Evolutionary conservation across 768 basidiomycete species (phyloP), one percentile per base, ranked within the genome.

Genomic region (Russula sp.): DNA sequence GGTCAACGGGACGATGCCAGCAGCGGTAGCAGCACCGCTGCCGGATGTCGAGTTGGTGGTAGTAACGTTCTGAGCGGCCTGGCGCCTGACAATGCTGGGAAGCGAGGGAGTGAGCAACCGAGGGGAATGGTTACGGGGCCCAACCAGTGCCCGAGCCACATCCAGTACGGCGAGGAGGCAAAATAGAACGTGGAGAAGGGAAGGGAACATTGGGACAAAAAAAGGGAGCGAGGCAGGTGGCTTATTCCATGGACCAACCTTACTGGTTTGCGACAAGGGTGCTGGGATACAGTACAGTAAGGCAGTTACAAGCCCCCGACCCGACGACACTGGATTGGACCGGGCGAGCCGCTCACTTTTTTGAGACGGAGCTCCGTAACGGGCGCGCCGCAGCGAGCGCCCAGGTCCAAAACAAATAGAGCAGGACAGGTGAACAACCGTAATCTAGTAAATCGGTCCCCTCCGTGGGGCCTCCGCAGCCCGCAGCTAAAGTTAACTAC

Each of bases 11-110:
- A 66, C 57, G 5, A 62, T 63, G 8, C 22, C 31, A 16, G 64
- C 58, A 20, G 32, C 1, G 0, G 62, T 44, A 10, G 18, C 13
- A 3, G 61, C 48, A 31, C 2, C 22, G n/a, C 37, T 59, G 54
- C 20, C 48, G 16, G 57, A 48, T 27, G 64, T 65, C 52, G 50
- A 35, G 34, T 52, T 59, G 10, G 59, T n/a, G 13, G 49, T 31
- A 20, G 54, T 62, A 14, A 3, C 14, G 18, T 65, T 55, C n/a
- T 54, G 44, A 3, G 34, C 4, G 4, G 65, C 18, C 34, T 68
- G 67, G 31, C 67, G 67, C 16, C 59, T 55, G 34, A 66, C 44
- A 11, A 51, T n/a, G 40, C 55, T 47, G 14, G 54, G 65, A 20
- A 66, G 52, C 22, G 55, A 56, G 13, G 54, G 45, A 32, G 61